A percentile compares a stretch with the other conserved stretches of the same genome.
Conservation (phyloP, 75 land plant genomes). For the Sequoiadendron giganteum region DNA sequence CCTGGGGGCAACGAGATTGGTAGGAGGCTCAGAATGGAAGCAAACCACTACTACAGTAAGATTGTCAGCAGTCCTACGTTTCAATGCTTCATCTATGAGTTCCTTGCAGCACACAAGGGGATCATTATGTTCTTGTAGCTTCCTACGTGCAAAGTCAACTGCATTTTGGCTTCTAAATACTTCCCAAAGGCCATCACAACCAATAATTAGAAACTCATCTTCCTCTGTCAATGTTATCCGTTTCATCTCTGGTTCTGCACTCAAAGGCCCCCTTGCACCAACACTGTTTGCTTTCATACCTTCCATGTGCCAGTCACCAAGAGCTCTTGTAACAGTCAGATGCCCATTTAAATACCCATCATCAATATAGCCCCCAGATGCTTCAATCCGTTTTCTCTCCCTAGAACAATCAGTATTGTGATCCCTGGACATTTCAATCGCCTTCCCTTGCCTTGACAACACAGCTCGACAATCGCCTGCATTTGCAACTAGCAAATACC, state of each 20-base stretch:
- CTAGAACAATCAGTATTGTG: slow-evolving; percentile 47
- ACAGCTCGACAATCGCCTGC: slow-evolving; percentile 76
- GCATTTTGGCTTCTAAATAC: slow-evolving; percentile 70
- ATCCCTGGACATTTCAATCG: slow-evolving; percentile 64
- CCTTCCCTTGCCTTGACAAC: slow-evolving; percentile 44
- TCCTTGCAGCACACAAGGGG: slow-evolving; percentile 63
- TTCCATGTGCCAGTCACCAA: slow-evolving; percentile 78
- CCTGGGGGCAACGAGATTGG: slow-evolving; percentile 23
- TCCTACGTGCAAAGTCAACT: slow-evolving; percentile 58
- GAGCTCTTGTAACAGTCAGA: slow-evolving; percentile 59
- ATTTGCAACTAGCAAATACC: slow-evolving; percentile 67
- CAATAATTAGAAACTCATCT: slow-evolving; percentile 70
- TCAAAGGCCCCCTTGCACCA: slow-evolving; percentile 47
- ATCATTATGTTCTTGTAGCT: slow-evolving; percentile 69
- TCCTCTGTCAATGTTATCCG: slow-evolving; percentile 57
- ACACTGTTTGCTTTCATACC: slow-evolving; percentile 40
- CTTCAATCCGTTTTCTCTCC: slow-evolving; percentile 52
- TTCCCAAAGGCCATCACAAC: slow-evolving; percentile 81
- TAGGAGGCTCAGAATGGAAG: slow-evolving; percentile 59
- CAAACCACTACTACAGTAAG: slow-evolving; percentile 60
- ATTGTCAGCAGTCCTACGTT: slow-evolving; percentile 60
- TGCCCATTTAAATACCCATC: slow-evolving; percentile 70
- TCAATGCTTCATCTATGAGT: slow-evolving; percentile 59
- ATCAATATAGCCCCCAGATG: slow-evolving; percentile 58
- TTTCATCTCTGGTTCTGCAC: slow-evolving; percentile 69